These are phyloP conservation scores for Pterulicium gracile DNA, from an alignment of 1,284 basidiomycete species.

Conservation along the genomic window DNA sequence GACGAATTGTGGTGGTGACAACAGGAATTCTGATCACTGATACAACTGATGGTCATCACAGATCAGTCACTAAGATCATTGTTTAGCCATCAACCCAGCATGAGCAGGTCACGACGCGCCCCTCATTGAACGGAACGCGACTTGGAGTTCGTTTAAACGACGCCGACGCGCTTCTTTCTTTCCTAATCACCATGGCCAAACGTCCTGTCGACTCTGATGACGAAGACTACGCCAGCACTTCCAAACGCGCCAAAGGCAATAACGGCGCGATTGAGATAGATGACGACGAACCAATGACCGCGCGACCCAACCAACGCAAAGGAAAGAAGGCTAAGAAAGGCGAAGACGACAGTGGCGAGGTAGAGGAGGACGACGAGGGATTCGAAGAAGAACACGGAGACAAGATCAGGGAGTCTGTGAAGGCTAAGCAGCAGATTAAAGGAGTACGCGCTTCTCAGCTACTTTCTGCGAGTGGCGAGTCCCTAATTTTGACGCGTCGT, in stretches of 20 bases:
- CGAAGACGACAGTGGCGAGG: not conserved
- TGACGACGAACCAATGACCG: not conserved
- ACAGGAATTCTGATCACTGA: too few relatives aligned
- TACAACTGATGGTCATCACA: too few relatives aligned
- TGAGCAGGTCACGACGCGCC: not conserved
- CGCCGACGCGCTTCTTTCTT: not conserved
- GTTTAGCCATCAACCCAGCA: not conserved
- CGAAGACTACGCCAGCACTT: not conserved
- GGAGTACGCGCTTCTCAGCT: slow-evolving; percentile 1
- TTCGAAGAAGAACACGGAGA: slow-evolving; percentile 8
- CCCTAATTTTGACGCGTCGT: slow-evolving; percentile 4
- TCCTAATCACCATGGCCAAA: not conserved
- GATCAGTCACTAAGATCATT: not conserved
- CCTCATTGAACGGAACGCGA: too few relatives aligned
- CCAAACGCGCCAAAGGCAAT: not conserved
- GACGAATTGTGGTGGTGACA: too few relatives aligned
- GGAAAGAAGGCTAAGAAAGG: not conserved
- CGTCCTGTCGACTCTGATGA: not conserved
- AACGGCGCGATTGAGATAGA: not conserved
- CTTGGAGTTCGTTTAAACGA: not conserved
- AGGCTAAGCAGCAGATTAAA: slow-evolving; percentile 1
- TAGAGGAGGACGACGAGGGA: slow-evolving; percentile 4
- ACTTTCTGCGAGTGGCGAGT: not conserved
- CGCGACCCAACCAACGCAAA: not conserved
- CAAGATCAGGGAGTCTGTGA: slow-evolving; percentile 1